Percentiles rank a stretch among this genome's conserved stretches.
These are phyloP conservation scores for Dactylellina cionopaga DNA, from an alignment of 2,329 filamentous ascomycete species.

Conservation along the genomic window DNA sequence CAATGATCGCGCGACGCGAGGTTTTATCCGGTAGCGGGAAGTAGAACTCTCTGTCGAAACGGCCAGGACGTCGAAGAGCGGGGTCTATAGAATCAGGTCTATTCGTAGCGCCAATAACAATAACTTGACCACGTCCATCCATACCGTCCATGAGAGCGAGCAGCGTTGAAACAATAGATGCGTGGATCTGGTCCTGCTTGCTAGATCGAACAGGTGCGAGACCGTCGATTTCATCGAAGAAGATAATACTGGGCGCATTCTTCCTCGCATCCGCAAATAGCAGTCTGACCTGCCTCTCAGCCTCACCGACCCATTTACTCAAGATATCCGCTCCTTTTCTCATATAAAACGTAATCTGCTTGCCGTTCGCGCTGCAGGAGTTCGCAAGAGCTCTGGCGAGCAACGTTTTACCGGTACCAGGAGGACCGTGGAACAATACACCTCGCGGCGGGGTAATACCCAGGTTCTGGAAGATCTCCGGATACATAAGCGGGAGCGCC, in stretches of 20 bases:
- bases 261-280: constrained; percentile 95
- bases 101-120: constrained; percentile 98
- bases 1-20: constrained; percentile 83
- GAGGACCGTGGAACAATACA: constrained; percentile 95
- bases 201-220: constrained; percentile 94
- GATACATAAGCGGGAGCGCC: constrained; percentile 89
- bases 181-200: constrained; percentile 98
- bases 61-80: constrained; percentile 88
- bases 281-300: constrained; percentile 90
- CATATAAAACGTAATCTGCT: constrained; percentile 99
- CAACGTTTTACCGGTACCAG: constrained; percentile 97
- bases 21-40: constrained; percentile 88
- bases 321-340: constrained; percentile 96
- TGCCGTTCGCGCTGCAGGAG: constrained; percentile 80
- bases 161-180: constrained; percentile 95
- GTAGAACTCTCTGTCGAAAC: constrained; percentile 98
- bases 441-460: constrained; percentile 93
- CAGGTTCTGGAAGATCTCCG: constrained; percentile 90
- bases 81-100: constrained; percentile 96
- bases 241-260: constrained; percentile 98
- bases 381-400: constrained; percentile 91
- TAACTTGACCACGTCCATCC: constrained; percentile 97
- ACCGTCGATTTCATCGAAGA: constrained; percentile 97
- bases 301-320: constrained; percentile 99
- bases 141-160: constrained; percentile 96